Conservation (phyloP, 805 yeast genomes). For the Yarrowia porcina region DNA sequence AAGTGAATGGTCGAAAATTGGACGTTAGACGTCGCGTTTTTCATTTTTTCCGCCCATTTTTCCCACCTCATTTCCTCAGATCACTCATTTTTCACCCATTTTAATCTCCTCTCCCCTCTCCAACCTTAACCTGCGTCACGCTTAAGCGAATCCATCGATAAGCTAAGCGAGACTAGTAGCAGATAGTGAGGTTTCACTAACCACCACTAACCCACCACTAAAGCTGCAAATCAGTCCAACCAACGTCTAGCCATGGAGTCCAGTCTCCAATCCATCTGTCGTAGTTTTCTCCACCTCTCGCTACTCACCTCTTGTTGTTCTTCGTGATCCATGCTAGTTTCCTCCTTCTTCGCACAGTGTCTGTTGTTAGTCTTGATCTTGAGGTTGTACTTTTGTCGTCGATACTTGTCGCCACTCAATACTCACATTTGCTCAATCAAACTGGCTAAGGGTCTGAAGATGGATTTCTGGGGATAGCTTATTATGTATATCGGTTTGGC, state of each 20-base stretch:
- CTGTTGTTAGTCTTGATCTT: neutral
- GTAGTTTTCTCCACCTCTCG: neutral
- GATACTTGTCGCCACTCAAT: neutral
- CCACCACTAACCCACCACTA: no score
- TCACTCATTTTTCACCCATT: neutral
- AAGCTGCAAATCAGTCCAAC: no score
- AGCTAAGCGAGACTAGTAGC: slow-evolving; percentile 1
- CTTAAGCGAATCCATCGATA: slow-evolving; percentile 6
- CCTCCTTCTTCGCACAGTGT: neutral
- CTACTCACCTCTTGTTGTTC: slow-evolving; percentile 13
- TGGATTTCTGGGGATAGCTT: slow-evolving; percentile 7
- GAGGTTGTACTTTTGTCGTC: no score
- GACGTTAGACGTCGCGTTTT: no score
- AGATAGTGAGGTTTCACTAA: neutral
- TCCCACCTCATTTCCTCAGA: neutral
- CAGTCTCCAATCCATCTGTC: no score
- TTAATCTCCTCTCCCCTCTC: neutral
- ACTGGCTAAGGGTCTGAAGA: slow-evolving; percentile 15
- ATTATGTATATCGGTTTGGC: slow-evolving; percentile 19
- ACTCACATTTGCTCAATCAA: neutral
- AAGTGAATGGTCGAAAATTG: no score
- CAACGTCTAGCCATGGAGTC: no score
- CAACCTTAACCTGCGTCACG: slow-evolving; percentile 19
- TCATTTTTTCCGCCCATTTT: no score
- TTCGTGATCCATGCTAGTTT: slow-evolving; percentile 15